Conservation (phyloP, 1,284 basidiomycete species). For the Puccinia polysora region DNA sequence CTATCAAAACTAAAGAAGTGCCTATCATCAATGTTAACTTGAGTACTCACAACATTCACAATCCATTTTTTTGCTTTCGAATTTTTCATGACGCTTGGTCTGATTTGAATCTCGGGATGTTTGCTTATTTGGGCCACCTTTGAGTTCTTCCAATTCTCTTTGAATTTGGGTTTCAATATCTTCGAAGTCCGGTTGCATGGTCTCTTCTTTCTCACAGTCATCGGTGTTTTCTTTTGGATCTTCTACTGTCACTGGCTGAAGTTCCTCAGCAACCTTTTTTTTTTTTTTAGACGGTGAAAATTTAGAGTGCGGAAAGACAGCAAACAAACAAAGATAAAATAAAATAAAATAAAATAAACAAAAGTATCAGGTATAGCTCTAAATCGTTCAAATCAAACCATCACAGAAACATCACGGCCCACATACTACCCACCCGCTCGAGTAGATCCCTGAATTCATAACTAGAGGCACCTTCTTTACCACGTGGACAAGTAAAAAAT, state of each 20-base stretch:
- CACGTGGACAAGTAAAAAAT: slow-evolving; percentile 25
- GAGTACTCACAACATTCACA: not conserved
- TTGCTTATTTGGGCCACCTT: not conserved
- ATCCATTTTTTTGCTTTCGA: not conserved
- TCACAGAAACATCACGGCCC: not conserved
- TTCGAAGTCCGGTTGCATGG: not conserved
- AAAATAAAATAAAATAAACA: not conserved
- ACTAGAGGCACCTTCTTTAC: slow-evolving; percentile 9
- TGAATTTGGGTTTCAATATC: slow-evolving; percentile 24
- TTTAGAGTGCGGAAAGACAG: not conserved
- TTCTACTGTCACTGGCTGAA: not conserved
- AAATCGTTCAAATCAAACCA: not conserved
- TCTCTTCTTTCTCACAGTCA: not conserved
- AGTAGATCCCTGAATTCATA: slow-evolving; percentile 27
- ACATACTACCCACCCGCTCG: slow-evolving; percentile 4
- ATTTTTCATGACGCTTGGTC: no score
- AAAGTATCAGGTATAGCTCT: not conserved
- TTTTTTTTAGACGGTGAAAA: not conserved
- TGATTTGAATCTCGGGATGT: no score
- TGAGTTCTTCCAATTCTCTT: slow-evolving; percentile 4
- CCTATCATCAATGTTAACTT: not conserved
- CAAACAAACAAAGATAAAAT: not conserved
- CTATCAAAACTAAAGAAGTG: not conserved
- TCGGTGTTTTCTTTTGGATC: not conserved
- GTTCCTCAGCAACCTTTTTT: slow-evolving; percentile 33